Conservation (phyloP, 306 rosid genomes). For the Vigna radiata region DNA sequence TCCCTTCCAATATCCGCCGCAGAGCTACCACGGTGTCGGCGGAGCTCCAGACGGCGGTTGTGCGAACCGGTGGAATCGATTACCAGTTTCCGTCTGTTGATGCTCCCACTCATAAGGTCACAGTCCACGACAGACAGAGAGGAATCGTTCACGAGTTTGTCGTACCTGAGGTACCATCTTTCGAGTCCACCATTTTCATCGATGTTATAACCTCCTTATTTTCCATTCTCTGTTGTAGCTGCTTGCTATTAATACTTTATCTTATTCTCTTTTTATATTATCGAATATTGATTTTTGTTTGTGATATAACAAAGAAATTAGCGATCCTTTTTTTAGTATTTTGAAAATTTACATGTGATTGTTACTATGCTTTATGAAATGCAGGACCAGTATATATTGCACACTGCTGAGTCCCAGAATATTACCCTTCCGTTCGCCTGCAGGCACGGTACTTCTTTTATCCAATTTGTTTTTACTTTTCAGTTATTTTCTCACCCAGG, state of each 20-base stretch:
- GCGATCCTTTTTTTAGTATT: not conserved
- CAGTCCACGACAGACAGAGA: slow-evolving; percentile 81
- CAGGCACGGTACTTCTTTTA: slow-evolving; percentile 94
- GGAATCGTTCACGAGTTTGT: slow-evolving; percentile 85
- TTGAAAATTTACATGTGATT: not conserved
- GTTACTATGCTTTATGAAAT: slow-evolving; percentile 31
- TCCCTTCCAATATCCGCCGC: slow-evolving; percentile 53
- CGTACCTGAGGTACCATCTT: slow-evolving; percentile 80
- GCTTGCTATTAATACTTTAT: not conserved
- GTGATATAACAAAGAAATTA: not conserved
- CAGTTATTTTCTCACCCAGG: not conserved
- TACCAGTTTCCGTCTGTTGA: slow-evolving; percentile 41
- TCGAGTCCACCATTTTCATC: not conserved
- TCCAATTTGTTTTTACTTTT: slow-evolving; percentile 23
- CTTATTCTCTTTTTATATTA: not conserved
- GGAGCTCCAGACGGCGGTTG: slow-evolving; percentile 66
- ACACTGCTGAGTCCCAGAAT: slow-evolving; percentile 89
- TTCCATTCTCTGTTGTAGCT: slow-evolving; percentile 17
- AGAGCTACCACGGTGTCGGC: slow-evolving; percentile 47
- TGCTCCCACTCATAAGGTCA: slow-evolving; percentile 78
- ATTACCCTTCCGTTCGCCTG: slow-evolving; percentile 97
- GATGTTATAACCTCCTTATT: not conserved
- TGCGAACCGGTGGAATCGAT: slow-evolving; percentile 41
- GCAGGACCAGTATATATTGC: slow-evolving; percentile 96
- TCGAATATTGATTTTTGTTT: not conserved